phyloP scores from a whole-genome alignment of 306 rosid species.

The Erythrophleum fordii region DNA sequence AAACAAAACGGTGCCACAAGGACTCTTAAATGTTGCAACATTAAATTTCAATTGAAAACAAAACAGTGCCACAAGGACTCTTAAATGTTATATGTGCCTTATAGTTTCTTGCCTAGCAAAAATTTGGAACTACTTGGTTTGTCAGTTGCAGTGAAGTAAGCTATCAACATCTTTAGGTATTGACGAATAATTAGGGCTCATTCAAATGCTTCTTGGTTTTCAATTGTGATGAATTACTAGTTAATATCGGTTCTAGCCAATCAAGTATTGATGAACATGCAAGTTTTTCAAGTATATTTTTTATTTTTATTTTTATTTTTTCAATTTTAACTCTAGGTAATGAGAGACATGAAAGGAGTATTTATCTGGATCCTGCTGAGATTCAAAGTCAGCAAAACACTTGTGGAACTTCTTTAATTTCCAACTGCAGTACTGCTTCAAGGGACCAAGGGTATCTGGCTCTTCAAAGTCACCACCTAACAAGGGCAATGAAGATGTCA shows the following conservation, averaged over 20 bases:
- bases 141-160: constrained; percentile 14
- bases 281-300: background rate
- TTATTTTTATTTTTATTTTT: constrained; percentile 27
- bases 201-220: constrained; percentile 28
- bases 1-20: background rate
- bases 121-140: background rate
- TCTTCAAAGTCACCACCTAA: constrained; percentile 45
- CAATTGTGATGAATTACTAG: constrained; percentile 20
- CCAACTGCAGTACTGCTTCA: constrained; percentile 43
- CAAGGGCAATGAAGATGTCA: constrained; percentile 38
- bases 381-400: constrained; percentile 49
- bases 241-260: constrained; percentile 24
- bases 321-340: constrained; percentile 46
- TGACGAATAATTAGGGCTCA: constrained; percentile 24
- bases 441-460: constrained; percentile 46
- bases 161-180: constrained; percentile 8
- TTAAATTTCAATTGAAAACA: background rate
- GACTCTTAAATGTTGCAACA: constrained; percentile 16
- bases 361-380: constrained; percentile 48
- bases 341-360: constrained; percentile 48
- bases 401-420: constrained; percentile 44
- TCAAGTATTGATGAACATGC: constrained; percentile 21
- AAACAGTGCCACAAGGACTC: constrained; percentile 2
- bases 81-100: constrained; percentile 2
- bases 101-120: background rate